A percentile compares a stretch with the other conserved stretches of the same genome.
These are phyloP conservation scores for Colletotrichum eleusines DNA, from an alignment of 2,329 filamentous ascomycete species.

Conservation along the genomic window DNA sequence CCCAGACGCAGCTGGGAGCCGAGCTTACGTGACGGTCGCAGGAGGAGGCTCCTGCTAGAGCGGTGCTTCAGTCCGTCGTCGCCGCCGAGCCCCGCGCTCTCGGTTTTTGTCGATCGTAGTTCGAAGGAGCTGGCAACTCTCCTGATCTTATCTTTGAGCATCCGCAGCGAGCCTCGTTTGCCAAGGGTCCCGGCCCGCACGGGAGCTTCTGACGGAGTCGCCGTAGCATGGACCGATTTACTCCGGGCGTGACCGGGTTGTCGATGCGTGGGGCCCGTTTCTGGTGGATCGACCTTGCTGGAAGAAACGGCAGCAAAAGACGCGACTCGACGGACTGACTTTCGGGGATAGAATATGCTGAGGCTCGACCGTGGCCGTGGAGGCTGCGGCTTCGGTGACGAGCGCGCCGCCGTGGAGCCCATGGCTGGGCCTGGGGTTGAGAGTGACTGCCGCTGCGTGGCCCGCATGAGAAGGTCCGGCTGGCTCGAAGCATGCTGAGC, in stretches of 20 bases:
- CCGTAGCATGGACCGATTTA: background rate
- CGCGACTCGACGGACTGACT: constrained; percentile 18
- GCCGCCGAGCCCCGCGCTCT: background rate
- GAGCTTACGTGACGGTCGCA: constrained; percentile 17
- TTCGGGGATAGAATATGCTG: constrained; percentile 10
- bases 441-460: background rate
- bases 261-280: background rate
- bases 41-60: constrained; percentile 26
- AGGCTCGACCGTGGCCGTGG: constrained; percentile 9
- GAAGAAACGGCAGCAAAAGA: constrained; percentile 4
- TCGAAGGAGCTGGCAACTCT: constrained; percentile 39
- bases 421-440: background rate
- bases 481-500: constrained; percentile 8
- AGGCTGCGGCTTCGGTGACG: constrained; percentile 4
- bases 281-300: background rate
- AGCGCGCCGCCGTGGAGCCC: background rate
- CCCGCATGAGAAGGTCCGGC: constrained; percentile 6
- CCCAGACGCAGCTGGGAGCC: constrained; percentile 23
- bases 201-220: background rate
- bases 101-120: constrained; percentile 16
- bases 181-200: background rate
- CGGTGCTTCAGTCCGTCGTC: constrained; percentile 19
- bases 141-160: constrained; percentile 28
- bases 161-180: constrained; percentile 25
- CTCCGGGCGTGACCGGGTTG: constrained; percentile 6